phyloP scores from a whole-genome alignment of 1,284 basidiomycete species.

The Heterobasidion occidentale region DNA sequence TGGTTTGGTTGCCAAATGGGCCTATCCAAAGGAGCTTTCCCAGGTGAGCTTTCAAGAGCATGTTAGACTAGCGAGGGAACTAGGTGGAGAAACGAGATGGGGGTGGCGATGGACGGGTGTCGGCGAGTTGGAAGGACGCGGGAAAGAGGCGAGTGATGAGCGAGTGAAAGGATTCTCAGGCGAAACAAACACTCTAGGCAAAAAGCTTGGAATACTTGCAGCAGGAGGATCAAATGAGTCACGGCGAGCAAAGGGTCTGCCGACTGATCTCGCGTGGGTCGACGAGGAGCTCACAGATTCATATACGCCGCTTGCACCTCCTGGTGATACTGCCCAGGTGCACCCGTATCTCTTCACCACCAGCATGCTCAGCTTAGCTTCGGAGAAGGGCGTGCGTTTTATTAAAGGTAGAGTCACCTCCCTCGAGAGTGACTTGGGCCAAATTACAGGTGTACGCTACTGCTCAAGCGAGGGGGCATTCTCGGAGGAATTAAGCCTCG shows the following conservation, averaged over 20 bases:
- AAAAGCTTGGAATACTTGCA: slow-evolving; percentile 40
- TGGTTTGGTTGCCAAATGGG: slow-evolving; percentile 84
- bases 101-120: slow-evolving; percentile 69
- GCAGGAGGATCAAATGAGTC: slow-evolving; percentile 13
- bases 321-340: slow-evolving; percentile 68
- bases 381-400: slow-evolving; percentile 41
- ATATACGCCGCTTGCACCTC: slow-evolving; percentile 54
- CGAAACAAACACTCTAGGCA: slow-evolving; percentile 42
- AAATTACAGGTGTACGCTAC: slow-evolving; percentile 50
- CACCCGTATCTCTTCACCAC: slow-evolving; percentile 77
- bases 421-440: slow-evolving; percentile 30
- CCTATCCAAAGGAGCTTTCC: slow-evolving; percentile 71
- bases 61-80: slow-evolving; percentile 65
- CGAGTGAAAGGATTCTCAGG: slow-evolving; percentile 14
- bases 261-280: slow-evolving; percentile 58
- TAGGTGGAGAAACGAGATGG: slow-evolving; percentile 71
- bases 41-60: slow-evolving; percentile 78
- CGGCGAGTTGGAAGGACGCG: slow-evolving; percentile 61
- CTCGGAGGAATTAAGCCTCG: slow-evolving; percentile 22
- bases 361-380: slow-evolving; percentile 65
- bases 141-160: slow-evolving; percentile 21
- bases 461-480: slow-evolving; percentile 22
- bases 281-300: slow-evolving; percentile 47
- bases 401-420: slow-evolving; percentile 34
- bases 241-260: slow-evolving; percentile 35